Conservation (phyloP, 106 monocot species). For the Allium cepa region DNA sequence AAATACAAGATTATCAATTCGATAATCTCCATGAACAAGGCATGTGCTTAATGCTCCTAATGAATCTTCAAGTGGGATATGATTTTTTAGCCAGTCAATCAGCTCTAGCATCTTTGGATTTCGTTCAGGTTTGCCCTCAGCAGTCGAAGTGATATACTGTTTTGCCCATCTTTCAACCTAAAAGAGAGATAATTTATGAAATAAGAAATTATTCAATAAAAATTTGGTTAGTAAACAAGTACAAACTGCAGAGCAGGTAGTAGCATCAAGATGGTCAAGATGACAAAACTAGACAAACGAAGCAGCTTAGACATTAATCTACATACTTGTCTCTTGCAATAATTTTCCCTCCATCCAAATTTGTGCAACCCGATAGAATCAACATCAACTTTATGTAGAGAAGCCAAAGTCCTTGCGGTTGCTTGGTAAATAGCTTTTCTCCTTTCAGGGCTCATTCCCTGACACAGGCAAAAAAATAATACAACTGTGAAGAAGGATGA, state of each 20-base stretch:
- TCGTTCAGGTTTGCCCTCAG: slow-evolving; percentile 62
- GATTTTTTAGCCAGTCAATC: slow-evolving; percentile 70
- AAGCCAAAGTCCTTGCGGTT: slow-evolving; percentile 67
- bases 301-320: too few species aligned
- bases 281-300: too few species aligned
- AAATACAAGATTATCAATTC: slow-evolving; percentile 95
- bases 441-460: slow-evolving; percentile 63
- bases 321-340: slow-evolving; percentile 91
- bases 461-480: slow-evolving; percentile 13
- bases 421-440: slow-evolving; percentile 62
- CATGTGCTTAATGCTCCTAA: slow-evolving; percentile 43
- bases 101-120: slow-evolving; percentile 82
- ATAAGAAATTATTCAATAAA: too few species aligned
- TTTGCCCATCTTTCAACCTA: slow-evolving; percentile 78
- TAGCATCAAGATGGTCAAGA: too few species aligned
- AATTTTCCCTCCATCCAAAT: slow-evolving; percentile 85
- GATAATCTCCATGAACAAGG: slow-evolving; percentile 96
- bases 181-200: not conserved
- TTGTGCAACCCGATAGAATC: slow-evolving; percentile 64
- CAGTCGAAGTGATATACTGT: slow-evolving; percentile 92
- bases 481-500: too few species aligned
- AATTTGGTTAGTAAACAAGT: too few species aligned
- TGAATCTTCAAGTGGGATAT: slow-evolving; percentile 79
- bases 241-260: too few species aligned
- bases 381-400: slow-evolving; percentile 83